These are phyloP conservation scores for Akanthomyces lecanii DNA, from an alignment of 2,329 filamentous ascomycete genomes.

Conservation along the genomic window DNA sequence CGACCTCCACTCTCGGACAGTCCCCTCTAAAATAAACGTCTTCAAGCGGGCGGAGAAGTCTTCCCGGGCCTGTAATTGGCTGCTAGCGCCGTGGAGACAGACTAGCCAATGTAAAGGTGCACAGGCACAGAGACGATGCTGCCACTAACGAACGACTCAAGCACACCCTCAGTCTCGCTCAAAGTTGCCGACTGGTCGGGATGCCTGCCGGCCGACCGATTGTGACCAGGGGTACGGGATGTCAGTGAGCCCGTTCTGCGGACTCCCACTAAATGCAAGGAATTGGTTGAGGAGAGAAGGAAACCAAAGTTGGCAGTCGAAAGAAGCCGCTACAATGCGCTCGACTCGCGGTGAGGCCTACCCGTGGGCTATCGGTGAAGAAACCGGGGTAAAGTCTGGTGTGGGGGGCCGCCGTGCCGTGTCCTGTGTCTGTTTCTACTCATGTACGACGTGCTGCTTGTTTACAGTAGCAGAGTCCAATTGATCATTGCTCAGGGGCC, in stretches of 20 bases:
- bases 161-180: neutral
- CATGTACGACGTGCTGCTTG: neutral
- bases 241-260: neutral
- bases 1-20: neutral
- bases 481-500: neutral
- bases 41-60: constrained; percentile 1
- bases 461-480: neutral
- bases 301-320: neutral
- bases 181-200: constrained; percentile 1
- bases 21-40: neutral
- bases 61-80: neutral
- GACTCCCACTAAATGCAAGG: no score
- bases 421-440: neutral
- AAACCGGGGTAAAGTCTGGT: neutral
- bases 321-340: no score
- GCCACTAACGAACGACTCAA: constrained; percentile 5
- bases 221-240: constrained; percentile 1
- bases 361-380: no score
- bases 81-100: neutral
- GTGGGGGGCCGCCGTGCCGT: neutral
- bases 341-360: no score
- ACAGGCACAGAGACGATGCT: neutral
- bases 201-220: neutral
- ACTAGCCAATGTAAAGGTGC: neutral
- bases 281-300: neutral